These are phyloP conservation scores for Platanthera guangdongensis DNA, from an alignment of 106 monocot genomes.

Conservation along the genomic window DNA sequence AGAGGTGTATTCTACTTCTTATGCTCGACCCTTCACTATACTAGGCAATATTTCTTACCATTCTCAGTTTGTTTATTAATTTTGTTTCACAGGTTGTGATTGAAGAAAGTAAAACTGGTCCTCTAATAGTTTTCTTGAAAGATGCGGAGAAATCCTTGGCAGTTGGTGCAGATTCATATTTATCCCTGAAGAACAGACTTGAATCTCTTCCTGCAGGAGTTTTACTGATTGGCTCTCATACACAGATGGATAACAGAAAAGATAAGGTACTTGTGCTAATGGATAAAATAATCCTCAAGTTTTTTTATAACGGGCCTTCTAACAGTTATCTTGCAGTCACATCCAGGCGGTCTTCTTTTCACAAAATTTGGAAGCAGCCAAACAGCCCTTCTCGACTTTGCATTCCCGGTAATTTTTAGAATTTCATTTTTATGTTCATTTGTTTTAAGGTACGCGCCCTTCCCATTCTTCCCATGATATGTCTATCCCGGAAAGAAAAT, in stretches of 20 bases:
- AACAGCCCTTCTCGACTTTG: constrained; percentile 78
- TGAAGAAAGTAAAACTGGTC: constrained; percentile 74
- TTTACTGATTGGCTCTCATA: constrained; percentile 78
- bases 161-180: constrained; percentile 55
- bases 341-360: constrained; percentile 76
- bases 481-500: too few relatives aligned
- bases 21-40: neutral
- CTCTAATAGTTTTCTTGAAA: constrained; percentile 68
- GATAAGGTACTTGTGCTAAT: constrained; percentile 36
- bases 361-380: constrained; percentile 90
- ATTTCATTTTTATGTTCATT: too few relatives aligned
- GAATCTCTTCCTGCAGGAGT: constrained; percentile 58
- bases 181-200: constrained; percentile 53
- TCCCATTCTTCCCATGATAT: too few relatives aligned
- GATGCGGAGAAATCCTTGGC: constrained; percentile 78
- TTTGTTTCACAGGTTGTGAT: constrained; percentile 42
- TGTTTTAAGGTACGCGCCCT: too few relatives aligned
- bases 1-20: constrained; percentile 20
- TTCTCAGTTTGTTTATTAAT: neutral
- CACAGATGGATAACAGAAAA: constrained; percentile 74
- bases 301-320: too few relatives aligned
- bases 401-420: constrained; percentile 62
- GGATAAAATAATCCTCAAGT: too few relatives aligned
- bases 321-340: constrained; percentile 17
- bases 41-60: neutral